These are phyloP conservation scores for Dictyostelium intermedium DNA, from an alignment of 78 protist species.

Conservation along the genomic window DNA sequence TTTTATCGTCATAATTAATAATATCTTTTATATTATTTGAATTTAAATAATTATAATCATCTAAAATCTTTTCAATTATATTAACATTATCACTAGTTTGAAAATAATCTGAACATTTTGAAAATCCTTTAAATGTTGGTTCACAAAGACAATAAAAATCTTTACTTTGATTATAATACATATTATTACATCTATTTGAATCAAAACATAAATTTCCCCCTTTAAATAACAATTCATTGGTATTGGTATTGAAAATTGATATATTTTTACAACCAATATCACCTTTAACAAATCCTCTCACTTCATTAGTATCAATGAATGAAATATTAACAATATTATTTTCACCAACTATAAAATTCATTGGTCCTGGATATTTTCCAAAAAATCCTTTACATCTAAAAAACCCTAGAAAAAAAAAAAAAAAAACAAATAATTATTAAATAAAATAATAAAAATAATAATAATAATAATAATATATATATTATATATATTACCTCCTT, in stretches of 20 bases:
- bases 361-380: neutral
- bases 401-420: neutral
- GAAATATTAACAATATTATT: neutral
- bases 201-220: neutral
- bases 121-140: neutral
- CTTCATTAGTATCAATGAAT: neutral
- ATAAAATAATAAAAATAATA: too few relatives aligned
- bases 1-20: neutral
- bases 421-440: neutral
- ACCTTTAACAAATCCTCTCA: neutral
- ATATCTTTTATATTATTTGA: neutral
- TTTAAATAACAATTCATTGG: neutral
- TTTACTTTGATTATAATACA: neutral
- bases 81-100: neutral
- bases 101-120: neutral
- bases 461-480: too few relatives aligned
- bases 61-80: neutral
- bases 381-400: neutral
- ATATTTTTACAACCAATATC: neutral
- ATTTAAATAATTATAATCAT: neutral
- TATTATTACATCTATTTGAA: neutral
- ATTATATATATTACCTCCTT: neutral
- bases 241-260: neutral
- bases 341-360: neutral
- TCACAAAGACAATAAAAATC: neutral